Conservation (phyloP, 2,329 filamentous ascomycete genomes). For the Colletotrichum truncatum region DNA sequence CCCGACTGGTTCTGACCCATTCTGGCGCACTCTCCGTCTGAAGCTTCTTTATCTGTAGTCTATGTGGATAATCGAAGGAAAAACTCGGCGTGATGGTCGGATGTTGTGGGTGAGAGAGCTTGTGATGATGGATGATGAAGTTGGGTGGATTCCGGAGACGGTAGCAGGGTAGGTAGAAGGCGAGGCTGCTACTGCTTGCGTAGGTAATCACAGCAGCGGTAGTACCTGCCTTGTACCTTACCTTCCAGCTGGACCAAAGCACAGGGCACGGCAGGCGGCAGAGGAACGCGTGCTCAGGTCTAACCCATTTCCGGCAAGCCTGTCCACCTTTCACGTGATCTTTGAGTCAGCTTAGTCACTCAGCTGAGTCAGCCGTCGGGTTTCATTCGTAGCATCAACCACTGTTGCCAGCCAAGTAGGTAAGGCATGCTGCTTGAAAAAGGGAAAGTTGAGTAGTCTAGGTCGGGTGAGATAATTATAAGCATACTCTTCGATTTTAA, state of each 20-base stretch:
- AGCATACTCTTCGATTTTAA: too few species aligned
- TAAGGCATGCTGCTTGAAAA: too few species aligned
- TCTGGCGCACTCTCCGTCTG: neutral
- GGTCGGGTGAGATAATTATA: too few species aligned
- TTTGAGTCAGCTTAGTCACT: too few species aligned
- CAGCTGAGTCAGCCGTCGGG: too few species aligned
- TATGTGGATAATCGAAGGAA: neutral
- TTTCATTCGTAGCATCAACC: too few species aligned
- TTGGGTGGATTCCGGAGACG: constrained; percentile 36
- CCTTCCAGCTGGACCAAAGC: neutral
- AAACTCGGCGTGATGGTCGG: neutral
- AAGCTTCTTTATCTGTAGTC: neutral
- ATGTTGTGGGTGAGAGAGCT: neutral
- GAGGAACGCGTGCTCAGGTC: constrained; percentile 46
- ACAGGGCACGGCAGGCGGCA: constrained; percentile 48
- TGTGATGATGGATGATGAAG: constrained; percentile 26
- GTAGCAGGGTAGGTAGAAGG: constrained; percentile 36
- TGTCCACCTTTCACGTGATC: too few species aligned
- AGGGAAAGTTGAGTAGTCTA: too few species aligned
- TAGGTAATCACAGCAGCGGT: constrained; percentile 20
- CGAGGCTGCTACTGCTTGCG: constrained; percentile 30
- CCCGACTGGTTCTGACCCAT: constrained; percentile 86
- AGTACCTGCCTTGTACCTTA: constrained; percentile 1
- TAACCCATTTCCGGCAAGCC: neutral
- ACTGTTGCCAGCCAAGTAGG: too few species aligned